A percentile compares a stretch with the other conserved stretches of the same genome.
Evolutionary conservation across 371 early-diverging fungal species (phyloP).

Genomic region (Mucor mucedo): DNA sequence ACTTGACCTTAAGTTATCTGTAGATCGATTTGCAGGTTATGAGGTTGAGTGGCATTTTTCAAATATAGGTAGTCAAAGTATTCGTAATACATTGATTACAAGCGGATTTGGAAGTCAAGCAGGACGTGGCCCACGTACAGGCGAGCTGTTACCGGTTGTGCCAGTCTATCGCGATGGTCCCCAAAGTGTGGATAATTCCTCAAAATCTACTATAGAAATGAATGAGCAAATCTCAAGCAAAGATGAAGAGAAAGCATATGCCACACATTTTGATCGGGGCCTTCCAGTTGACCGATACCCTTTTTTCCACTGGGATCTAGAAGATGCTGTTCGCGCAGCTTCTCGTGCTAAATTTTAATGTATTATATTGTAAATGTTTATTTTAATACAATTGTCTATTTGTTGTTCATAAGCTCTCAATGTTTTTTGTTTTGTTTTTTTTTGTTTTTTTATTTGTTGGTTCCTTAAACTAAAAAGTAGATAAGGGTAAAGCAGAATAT

Average conservation of each 20-base stretch:
- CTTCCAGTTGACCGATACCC: slow-evolving; percentile 29
- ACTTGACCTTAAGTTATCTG: slow-evolving; percentile 25
- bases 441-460: no score
- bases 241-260: slow-evolving; percentile 16
- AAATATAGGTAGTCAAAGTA: slow-evolving; percentile 17
- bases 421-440: no score
- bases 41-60: slow-evolving; percentile 38
- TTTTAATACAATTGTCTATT: background rate
- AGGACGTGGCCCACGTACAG: slow-evolving; percentile 20
- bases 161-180: slow-evolving; percentile 26
- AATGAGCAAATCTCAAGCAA: slow-evolving; percentile 11
- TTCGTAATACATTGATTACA: slow-evolving; percentile 28
- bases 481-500: background rate
- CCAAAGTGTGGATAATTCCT: slow-evolving; percentile 3
- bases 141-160: slow-evolving; percentile 32
- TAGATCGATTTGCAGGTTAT: slow-evolving; percentile 26
- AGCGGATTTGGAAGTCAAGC: slow-evolving; percentile 31
- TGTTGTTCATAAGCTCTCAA: background rate
- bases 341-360: slow-evolving; percentile 16
- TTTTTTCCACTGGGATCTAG: slow-evolving; percentile 41
- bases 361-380: background rate
- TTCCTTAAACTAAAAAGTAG: no score
- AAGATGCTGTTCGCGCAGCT: slow-evolving; percentile 39
- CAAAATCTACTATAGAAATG: slow-evolving; percentile 1
- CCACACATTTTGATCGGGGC: slow-evolving; percentile 16